Conservation (phyloP, 2,329 filamentous ascomycete genomes). For the Zymoseptoria ardabiliae region DNA sequence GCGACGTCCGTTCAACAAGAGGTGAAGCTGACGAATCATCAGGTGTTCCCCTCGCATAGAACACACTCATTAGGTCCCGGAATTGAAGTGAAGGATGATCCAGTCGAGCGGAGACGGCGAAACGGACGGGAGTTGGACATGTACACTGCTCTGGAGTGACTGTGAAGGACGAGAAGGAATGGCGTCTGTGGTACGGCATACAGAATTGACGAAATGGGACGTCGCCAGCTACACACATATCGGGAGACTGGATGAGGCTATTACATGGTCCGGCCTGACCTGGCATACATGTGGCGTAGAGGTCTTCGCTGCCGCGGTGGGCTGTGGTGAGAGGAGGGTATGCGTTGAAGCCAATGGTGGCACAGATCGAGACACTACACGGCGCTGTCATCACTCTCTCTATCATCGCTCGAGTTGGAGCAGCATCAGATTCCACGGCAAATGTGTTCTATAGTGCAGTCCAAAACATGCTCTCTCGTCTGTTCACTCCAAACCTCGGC, state of each 20-base stretch:
- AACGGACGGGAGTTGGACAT: slow-evolving; percentile 53
- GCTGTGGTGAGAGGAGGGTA: not conserved
- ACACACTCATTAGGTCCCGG: slow-evolving; percentile 69
- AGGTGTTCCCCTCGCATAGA: slow-evolving; percentile 57
- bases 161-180: not conserved
- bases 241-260: not conserved
- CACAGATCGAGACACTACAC: not conserved
- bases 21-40: slow-evolving; percentile 3
- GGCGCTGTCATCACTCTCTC: no score
- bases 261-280: not conserved
- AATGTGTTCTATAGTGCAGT: not conserved
- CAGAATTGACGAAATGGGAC: not conserved
- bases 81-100: slow-evolving; percentile 68
- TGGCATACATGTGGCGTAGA: not conserved
- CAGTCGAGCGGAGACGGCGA: slow-evolving; percentile 48
- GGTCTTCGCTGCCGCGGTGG: not conserved
- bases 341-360: not conserved
- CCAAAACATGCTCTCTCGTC: not conserved
- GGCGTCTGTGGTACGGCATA: no score
- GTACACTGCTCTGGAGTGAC: slow-evolving; percentile 60
- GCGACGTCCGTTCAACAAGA: not conserved
- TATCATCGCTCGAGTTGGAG: not conserved
- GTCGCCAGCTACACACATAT: not conserved
- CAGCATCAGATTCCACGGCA: not conserved
- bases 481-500: not conserved